Percentiles rank a stretch among this genome's conserved stretches.
Conservation (phyloP, 2,329 filamentous ascomycete genomes). For the Nannizzia gypsea region DNA sequence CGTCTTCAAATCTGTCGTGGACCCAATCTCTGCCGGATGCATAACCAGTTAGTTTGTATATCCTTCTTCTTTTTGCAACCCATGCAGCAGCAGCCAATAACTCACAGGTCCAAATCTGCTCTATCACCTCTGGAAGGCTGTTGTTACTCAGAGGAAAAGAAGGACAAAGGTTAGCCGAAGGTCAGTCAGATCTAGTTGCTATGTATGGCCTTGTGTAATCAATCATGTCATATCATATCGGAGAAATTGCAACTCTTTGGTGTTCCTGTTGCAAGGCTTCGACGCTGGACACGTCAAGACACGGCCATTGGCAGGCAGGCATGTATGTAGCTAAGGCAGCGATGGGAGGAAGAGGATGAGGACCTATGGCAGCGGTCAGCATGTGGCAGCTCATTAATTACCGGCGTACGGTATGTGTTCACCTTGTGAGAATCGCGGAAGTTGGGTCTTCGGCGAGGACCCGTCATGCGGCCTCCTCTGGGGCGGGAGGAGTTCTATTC, state of each 20-base stretch:
- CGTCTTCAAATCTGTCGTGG: conserved; percentile 77
- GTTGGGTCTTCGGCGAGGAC: conserved; percentile 32
- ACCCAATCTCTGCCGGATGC: conserved; percentile 66
- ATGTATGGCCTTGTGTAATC: conserved; percentile 8
- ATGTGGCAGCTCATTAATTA: too few species aligned
- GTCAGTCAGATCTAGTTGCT: conserved; percentile 19
- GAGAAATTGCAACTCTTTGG: not conserved
- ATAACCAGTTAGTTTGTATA: not conserved
- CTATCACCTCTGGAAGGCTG: conserved; percentile 36
- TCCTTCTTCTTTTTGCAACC: not conserved
- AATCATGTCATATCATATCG: not conserved
- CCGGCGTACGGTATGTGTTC: too few species aligned
- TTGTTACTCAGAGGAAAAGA: conserved; percentile 22
- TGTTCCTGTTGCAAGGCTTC: conserved; percentile 1
- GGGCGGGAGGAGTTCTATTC: conserved; percentile 19
- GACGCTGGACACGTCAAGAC: conserved; percentile 11
- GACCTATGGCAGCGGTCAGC: conserved; percentile 25
- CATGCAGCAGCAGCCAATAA: conserved; percentile 1
- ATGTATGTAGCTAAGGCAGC: conserved; percentile 13
- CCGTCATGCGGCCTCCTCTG: conserved; percentile 25
- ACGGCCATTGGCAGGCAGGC: conserved; percentile 17
- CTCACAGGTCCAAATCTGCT: conserved; percentile 37
- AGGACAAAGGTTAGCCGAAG: conserved; percentile 34
- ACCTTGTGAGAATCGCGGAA: conserved; percentile 88
- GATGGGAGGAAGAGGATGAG: conserved; percentile 34